Evolutionary conservation across 1,284 basidiomycete species (phyloP), one percentile per base, ranked within the genome.

Genomic region (Limonomyces culmigenus): DNA sequence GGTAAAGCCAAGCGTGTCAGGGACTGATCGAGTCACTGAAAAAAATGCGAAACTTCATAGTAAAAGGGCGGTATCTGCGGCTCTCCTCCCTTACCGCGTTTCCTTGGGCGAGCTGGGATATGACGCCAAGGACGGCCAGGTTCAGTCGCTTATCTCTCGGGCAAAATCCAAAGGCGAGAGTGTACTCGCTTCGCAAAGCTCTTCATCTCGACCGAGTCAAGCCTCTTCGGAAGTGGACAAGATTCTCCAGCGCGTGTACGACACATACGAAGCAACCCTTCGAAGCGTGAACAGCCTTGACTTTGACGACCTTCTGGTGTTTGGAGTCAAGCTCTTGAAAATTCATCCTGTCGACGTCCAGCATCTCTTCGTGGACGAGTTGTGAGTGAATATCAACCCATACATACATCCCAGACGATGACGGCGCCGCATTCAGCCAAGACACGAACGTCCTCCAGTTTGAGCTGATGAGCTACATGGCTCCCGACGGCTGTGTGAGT

Each of bases 371-470:
- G 87, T 95, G 11, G 89, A 95, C 53, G 89, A 95, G 58, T 91
- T 87, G 66, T 81, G 53, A 48, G 77, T 62, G 6, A 12, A 11
- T 18, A 35, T 19, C 14, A 35, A 35, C 35, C 30, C 19, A 19
- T 33, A 16, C 37, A 31, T 34, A 19, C 29, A 34, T 36, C 38
- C 34, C 27, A 40, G 20, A n/a, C 27, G 4, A 19, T n/a, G n/a
- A 8, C 25, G 25, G 25, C n/a, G 8, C n/a, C n/a, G 25, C n/a
- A n/a, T n/a, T 10, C 3, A 81, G 83, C 42, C 78, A 95, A 56
- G 89, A 95, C 50, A 93, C 88, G 2, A 93, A 92, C 47, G 69
- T 64, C 2, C 76, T 76, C 4, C 88, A 93, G 53, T 92, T 89
- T 50, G 67, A 80, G 43, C 69, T 93, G 20, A 84, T 93, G 78